A percentile compares a stretch with the other conserved stretches of the same genome.
Evolutionary conservation across 495 filamentous ascomycete genomes (phyloP).

Genomic region (Xylaria nigripes): DNA sequence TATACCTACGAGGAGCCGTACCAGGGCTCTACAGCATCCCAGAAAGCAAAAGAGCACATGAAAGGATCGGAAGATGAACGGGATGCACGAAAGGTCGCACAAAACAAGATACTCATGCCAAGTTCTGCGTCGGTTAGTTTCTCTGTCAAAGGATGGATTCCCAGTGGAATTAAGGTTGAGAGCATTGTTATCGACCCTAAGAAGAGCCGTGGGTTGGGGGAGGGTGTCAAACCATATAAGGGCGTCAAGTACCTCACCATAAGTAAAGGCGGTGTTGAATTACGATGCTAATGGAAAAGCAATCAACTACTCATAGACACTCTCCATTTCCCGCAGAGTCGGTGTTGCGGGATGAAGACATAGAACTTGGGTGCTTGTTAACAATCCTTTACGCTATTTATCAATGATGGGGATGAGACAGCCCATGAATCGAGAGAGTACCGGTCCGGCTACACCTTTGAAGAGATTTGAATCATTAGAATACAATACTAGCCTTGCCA

Average conservation of each 20-base stretch:
- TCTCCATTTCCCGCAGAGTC: conserved; percentile 3
- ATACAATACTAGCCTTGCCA: too few relatives aligned
- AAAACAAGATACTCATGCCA: conserved; percentile 85
- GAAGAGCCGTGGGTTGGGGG: conserved; percentile 77
- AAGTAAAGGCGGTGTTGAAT: conserved; percentile 77
- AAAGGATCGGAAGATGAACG: conserved; percentile 33
- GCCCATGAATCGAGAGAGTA: background rate
- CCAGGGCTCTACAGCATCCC: conserved; percentile 27
- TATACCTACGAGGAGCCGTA: conserved; percentile 56
- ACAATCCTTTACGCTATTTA: background rate
- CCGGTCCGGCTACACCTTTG: too few relatives aligned
- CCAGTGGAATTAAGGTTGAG: conserved; percentile 90
- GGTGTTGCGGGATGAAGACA: conserved; percentile 13
- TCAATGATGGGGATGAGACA: background rate
- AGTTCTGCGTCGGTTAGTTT: conserved; percentile 81
- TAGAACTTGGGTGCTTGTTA: conserved; percentile 1
- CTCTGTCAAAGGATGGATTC: conserved; percentile 86
- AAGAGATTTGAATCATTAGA: too few relatives aligned
- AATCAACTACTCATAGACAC: background rate
- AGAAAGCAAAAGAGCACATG: conserved; percentile 36
- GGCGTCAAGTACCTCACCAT: conserved; percentile 96
- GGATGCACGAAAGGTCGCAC: conserved; percentile 47
- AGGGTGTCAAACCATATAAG: conserved; percentile 90
- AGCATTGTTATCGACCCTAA: conserved; percentile 77
- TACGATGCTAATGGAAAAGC: conserved; percentile 45